Base-by-base conservation (phyloP, 129 eudicot genomes). In the Lactuca sativa region DNA sequence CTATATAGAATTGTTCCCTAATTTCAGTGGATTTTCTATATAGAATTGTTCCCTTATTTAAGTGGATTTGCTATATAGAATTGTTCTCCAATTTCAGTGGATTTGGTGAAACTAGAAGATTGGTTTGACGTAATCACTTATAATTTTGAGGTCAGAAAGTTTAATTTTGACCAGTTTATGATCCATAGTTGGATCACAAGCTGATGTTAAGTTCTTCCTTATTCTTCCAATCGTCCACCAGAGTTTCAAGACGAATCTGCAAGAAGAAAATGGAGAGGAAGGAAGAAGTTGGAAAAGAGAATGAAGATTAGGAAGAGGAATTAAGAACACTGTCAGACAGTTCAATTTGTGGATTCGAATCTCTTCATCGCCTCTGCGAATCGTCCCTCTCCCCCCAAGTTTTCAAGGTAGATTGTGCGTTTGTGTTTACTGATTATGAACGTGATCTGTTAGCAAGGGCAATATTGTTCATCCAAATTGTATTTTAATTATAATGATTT, bases 291-390 rank as follows among this genome's bases (percentile, higher is more conserved):
- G 55, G 48, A 31, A 77, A 49, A 21, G 83, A 73, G 67, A 75
- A 75, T 33, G 86, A 80, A 21, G 58, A 74, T 15, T 66, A 66
- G 67, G 72, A 57, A 51, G 18, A 85, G 61, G 48, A 63, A 49
- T 70, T 57, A 75, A 9, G 58, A 69, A 55, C 79, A 33, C 48
- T 43, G 48, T 43, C 69, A 31, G 82, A 82, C 54, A 95, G 98
- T 53, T 86, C 98, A 2, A 74, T 92, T 64, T 84, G 89, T 75
- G 98, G 98, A 38, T 89, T 78, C 72, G 88, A 92, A 57, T 92
- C 96, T 56, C 95, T 92, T 71, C 89, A 89, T 69, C 89, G 74
- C 33, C 89, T 92, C 66, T 96, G 89, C 38, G 82, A 86, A 76
- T 71, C 95, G 4, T 89, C 96, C 16, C 95, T 92, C 57, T 67